Evolutionary conservation across 306 rosid species (phyloP).

Genomic region (Casuarina cunninghamiana): DNA sequence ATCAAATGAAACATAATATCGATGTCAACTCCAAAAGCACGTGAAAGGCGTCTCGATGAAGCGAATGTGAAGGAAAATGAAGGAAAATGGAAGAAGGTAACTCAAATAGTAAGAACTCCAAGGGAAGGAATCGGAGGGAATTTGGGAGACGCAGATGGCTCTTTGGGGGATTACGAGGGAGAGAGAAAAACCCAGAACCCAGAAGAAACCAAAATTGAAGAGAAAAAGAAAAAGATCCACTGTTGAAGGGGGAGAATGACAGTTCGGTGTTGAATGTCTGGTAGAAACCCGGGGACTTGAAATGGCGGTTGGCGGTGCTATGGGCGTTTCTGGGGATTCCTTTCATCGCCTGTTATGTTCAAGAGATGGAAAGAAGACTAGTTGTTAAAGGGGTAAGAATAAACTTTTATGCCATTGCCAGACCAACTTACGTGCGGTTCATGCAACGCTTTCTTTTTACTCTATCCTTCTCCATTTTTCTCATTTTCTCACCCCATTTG

Average conservation of each 20-base stretch:
- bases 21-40: background rate
- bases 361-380: no score
- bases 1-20: background rate
- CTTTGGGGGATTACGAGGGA: constrained; percentile 1
- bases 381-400: no score
- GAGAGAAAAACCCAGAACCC: background rate
- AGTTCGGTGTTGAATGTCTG: constrained; percentile 37
- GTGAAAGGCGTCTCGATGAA: background rate
- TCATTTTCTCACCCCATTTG: no score
- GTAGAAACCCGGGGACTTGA: constrained; percentile 11
- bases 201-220: background rate
- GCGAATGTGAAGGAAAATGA: background rate
- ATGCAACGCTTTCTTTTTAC: no score
- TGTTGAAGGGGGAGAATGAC: constrained; percentile 26
- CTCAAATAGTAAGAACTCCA: background rate
- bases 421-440: no score
- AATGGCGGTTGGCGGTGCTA: constrained; percentile 28
- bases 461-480: no score
- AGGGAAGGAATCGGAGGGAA: constrained; percentile 11
- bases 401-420: no score
- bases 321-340: background rate
- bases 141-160: background rate
- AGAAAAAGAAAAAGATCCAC: background rate
- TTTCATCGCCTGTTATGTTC: no score
- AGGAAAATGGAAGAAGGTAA: background rate